These are phyloP conservation scores for Colletotrichum caudatum DNA, from an alignment of 2,329 filamentous ascomycete species.

Conservation along the genomic window DNA sequence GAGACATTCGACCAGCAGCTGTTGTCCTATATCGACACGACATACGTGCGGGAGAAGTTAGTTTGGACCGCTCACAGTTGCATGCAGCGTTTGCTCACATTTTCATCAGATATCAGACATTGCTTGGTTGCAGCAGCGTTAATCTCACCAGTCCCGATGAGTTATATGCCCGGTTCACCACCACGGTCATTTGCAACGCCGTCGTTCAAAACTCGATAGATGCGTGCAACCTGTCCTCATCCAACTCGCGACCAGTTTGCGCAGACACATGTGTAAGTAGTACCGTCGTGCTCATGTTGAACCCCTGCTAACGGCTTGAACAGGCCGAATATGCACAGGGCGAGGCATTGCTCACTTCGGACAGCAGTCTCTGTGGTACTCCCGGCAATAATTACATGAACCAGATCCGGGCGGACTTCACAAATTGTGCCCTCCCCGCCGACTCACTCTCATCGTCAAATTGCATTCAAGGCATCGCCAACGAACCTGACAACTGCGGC, in stretches of 20 bases:
- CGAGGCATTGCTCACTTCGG: slow-evolving; percentile 85
- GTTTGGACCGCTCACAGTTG: slow-evolving; percentile 46
- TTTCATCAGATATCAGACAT: slow-evolving; percentile 76
- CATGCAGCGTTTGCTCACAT: slow-evolving; percentile 2
- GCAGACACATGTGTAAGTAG: slow-evolving; percentile 85
- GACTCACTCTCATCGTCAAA: slow-evolving; percentile 76
- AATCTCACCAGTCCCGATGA: slow-evolving; percentile 82
- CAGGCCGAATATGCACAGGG: slow-evolving; percentile 87
- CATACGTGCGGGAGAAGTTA: slow-evolving; percentile 84
- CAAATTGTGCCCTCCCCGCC: slow-evolving; percentile 86
- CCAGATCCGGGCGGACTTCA: slow-evolving; percentile 92
- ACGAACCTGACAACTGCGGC: slow-evolving; percentile 90
- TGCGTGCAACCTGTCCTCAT: slow-evolving; percentile 74
- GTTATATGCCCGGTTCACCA: slow-evolving; percentile 94
- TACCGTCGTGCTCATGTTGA: neutral
- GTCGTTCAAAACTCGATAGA: slow-evolving; percentile 89
- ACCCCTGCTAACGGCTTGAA: slow-evolving; percentile 46
- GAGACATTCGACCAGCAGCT: slow-evolving; percentile 83
- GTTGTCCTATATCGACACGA: slow-evolving; percentile 76
- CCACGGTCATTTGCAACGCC: slow-evolving; percentile 90
- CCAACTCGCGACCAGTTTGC: slow-evolving; percentile 80
- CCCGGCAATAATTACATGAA: slow-evolving; percentile 74
- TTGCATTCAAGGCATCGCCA: slow-evolving; percentile 81
- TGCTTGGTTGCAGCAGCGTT: slow-evolving; percentile 84
- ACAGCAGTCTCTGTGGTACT: slow-evolving; percentile 77